Percentiles rank a stretch among this genome's conserved stretches.
phyloP scores from a whole-genome alignment of 148 eudicot genomes.

The Pouteria glomerata region DNA sequence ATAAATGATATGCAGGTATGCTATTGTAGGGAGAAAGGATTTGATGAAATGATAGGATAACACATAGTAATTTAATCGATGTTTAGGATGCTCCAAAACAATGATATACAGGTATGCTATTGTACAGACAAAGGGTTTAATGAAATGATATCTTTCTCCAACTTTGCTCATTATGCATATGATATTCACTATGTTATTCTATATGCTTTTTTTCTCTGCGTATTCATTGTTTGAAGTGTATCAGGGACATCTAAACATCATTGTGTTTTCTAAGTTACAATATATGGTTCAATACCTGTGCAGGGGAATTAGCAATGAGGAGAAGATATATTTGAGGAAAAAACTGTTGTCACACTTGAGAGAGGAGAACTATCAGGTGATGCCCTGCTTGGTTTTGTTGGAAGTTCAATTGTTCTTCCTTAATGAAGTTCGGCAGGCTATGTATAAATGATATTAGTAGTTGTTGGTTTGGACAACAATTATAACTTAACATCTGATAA shows the following conservation, averaged over 20 bases:
- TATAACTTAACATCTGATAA: background rate
- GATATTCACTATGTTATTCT: background rate
- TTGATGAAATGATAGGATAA: background rate
- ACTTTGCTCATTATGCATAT: background rate
- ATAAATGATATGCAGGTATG: background rate
- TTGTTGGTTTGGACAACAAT: background rate
- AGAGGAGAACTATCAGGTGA: conserved; percentile 94
- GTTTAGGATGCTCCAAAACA: background rate
- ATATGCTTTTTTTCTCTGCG: background rate
- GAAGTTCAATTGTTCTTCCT: background rate
- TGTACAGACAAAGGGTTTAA: background rate
- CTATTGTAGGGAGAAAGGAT: background rate
- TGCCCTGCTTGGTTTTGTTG: background rate
- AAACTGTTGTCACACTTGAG: conserved; percentile 83
- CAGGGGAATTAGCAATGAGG: conserved; percentile 88
- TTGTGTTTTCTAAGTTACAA: background rate
- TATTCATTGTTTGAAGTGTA: background rate
- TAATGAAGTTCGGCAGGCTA: background rate
- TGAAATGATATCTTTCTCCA: background rate
- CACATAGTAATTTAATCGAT: background rate
- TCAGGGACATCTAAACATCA: background rate
- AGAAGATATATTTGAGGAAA: conserved; percentile 71
- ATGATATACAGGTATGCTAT: background rate
- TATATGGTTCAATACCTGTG: conserved; percentile 18
- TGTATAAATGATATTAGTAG: background rate